A percentile compares a stretch with the other conserved stretches of the same genome.
Conservation (phyloP, 768 basidiomycete species). For the Phaeotremella skinneri region DNA sequence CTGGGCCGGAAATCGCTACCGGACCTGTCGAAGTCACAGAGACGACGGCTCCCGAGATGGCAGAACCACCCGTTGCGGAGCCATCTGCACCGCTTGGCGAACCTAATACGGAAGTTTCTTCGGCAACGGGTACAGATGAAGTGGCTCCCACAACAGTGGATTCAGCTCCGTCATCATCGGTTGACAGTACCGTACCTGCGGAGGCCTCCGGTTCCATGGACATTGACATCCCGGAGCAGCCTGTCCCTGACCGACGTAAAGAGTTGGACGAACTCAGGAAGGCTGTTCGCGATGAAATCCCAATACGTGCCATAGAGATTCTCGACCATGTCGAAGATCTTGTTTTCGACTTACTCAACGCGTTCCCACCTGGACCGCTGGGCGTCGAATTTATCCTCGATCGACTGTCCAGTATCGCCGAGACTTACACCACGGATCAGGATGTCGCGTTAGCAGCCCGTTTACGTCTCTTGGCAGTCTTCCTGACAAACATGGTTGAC, state of each 20-base stretch:
- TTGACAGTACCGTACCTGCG: background rate
- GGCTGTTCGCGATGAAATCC: conserved; percentile 63
- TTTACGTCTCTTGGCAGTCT: conserved; percentile 65
- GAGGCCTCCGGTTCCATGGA: conserved; percentile 6
- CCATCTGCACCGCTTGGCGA: background rate
- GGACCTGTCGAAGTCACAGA: conserved; percentile 10
- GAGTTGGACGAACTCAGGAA: conserved; percentile 64
- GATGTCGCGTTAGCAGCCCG: conserved; percentile 77
- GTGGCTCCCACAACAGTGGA: background rate
- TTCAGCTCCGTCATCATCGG: background rate
- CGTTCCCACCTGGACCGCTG: conserved; percentile 64
- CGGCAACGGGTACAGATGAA: conserved; percentile 7
- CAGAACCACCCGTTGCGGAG: conserved; percentile 8
- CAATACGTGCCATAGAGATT: conserved; percentile 68
- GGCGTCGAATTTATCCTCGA: conserved; percentile 72
- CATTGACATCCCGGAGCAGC: conserved; percentile 54
- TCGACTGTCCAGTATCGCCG: conserved; percentile 64
- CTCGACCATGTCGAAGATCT: conserved; percentile 84
- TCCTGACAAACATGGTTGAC: conserved; percentile 3
- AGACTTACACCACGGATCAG: conserved; percentile 2
- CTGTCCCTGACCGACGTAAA: conserved; percentile 43
- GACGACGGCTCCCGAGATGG: conserved; percentile 2
- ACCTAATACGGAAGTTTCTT: conserved; percentile 17
- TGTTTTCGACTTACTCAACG: conserved; percentile 80
- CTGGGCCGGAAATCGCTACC: conserved; percentile 1